phyloP scores from a whole-genome alignment of 257 asterid genomes.

The Cinchona pubescens region DNA sequence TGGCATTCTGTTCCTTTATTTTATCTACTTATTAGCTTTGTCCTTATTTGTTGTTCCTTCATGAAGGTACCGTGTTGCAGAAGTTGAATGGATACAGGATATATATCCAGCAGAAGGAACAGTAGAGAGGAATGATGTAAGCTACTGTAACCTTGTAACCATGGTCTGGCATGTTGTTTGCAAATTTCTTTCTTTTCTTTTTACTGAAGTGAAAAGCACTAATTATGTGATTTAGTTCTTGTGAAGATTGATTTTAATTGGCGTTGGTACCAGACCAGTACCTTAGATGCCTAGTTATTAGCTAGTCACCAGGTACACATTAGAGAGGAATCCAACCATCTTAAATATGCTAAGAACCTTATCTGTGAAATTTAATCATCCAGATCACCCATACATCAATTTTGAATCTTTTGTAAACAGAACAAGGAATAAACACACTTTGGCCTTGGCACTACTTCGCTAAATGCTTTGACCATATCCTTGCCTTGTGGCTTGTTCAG shows the following conservation, averaged over 20 bases:
- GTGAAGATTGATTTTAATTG: background rate
- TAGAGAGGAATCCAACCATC: too few relatives aligned
- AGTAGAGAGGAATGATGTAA: constrained; percentile 69
- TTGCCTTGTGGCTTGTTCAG: background rate
- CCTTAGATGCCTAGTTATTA: background rate
- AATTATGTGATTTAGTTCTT: background rate
- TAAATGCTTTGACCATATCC: background rate
- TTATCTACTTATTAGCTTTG: constrained; percentile 12
- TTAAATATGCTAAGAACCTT: background rate
- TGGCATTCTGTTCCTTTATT: constrained; percentile 17
- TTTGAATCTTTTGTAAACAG: background rate
- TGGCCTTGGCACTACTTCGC: background rate
- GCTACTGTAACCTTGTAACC: constrained; percentile 15
- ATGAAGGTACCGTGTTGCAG: constrained; percentile 88
- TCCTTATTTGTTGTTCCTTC: constrained; percentile 3
- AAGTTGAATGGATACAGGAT: constrained; percentile 92
- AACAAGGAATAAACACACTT: background rate
- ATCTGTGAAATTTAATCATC: background rate
- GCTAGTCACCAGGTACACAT: background rate
- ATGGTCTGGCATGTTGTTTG: background rate
- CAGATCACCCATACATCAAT: background rate
- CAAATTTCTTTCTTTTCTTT: background rate
- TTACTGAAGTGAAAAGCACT: background rate
- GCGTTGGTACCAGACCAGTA: background rate
- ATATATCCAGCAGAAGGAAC: constrained; percentile 56